Percentiles rank a stretch among this genome's conserved stretches.
These are phyloP conservation scores for Xylariales sp. DNA, from an alignment of 2,329 filamentous ascomycete genomes.

Conservation along the genomic window DNA sequence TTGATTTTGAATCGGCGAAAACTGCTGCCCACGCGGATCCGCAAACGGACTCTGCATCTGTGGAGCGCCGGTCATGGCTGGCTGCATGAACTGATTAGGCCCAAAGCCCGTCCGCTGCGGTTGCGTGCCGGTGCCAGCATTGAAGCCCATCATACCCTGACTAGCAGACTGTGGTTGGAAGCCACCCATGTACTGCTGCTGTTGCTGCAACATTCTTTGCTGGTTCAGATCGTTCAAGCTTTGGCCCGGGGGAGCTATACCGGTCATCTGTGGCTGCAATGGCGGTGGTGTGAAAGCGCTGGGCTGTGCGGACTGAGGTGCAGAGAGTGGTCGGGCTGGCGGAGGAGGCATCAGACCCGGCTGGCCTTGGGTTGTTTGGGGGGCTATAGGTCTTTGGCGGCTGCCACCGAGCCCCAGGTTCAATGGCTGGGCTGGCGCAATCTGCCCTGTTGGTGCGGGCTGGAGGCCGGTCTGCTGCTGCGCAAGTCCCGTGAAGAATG, in stretches of 20 bases:
- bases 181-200: conserved; percentile 48
- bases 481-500: conserved; percentile 49
- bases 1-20: conserved; percentile 52
- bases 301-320: conserved; percentile 74
- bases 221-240: conserved; percentile 70
- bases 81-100: conserved; percentile 39
- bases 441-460: conserved; percentile 31
- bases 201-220: conserved; percentile 57
- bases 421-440: conserved; percentile 37
- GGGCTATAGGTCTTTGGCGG: conserved; percentile 67
- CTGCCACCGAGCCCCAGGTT: conserved; percentile 39
- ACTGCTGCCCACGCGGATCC: conserved; percentile 37
- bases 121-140: conserved; percentile 30
- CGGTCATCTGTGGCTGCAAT: conserved; percentile 81
- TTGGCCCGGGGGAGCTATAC: conserved; percentile 70
- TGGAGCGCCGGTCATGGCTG: conserved; percentile 33
- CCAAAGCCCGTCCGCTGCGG: conserved; percentile 33
- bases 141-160: conserved; percentile 34
- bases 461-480: conserved; percentile 44
- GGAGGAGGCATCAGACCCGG: conserved; percentile 69
- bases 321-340: conserved; percentile 77
- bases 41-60: conserved; percentile 36
- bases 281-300: conserved; percentile 70
- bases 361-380: conserved; percentile 55
- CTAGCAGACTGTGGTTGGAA: conserved; percentile 35